Evolutionary conservation across 2,329 filamentous ascomycete genomes (phyloP), one percentile per base, ranked within the genome.

Genomic region (Dendryphion nanum): DNA sequence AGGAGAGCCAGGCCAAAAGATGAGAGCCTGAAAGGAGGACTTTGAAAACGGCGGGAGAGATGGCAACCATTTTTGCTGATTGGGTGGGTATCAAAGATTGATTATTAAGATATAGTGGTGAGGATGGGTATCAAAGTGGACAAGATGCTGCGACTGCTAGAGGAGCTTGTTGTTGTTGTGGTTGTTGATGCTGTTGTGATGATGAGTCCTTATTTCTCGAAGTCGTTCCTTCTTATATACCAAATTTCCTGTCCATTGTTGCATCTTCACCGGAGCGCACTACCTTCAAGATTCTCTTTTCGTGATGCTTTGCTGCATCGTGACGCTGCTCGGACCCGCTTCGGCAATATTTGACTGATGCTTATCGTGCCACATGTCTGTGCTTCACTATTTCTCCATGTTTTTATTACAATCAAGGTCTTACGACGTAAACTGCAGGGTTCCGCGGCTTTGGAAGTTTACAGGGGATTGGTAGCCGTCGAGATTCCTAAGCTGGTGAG

Each of bases 1-100:
- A 59, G 35, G 59, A 64, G 28, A 44, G 44, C 66, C 67, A 71
- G 44, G 66, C 60, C 35, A 71, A 19, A 32, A 53, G 42, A 30
- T 54, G 48, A 35, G 33, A 43, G n/a, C 10, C 32, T 2, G 30
- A 13, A 30, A 17, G 19, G 18, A 24, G 33, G 36, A 51, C 35
- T 18, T 38, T n/a, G 35, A 34, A 16, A 19, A 37, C 20, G 23
- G 41, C 31, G 20, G 38, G 10, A 12, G 17, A 14, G 14, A 23
- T 33, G 39, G 33, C 37, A 18, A 30, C 30, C 46, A 51, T 51
- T 34, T 36, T 48, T 32, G 10, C 7, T 29, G 21, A 4, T 33
- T 33, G 8, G 31, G 3, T 28, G 6, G 35, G 32, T 35, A 32
- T 33, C n/a, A 30, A 18, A 24, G 37, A 16, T 23, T 16, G 16